A percentile compares a stretch with the other conserved stretches of the same genome.
phyloP scores from a whole-genome alignment of 2,329 filamentous ascomycete species.

The Talaromyces sp. region DNA sequence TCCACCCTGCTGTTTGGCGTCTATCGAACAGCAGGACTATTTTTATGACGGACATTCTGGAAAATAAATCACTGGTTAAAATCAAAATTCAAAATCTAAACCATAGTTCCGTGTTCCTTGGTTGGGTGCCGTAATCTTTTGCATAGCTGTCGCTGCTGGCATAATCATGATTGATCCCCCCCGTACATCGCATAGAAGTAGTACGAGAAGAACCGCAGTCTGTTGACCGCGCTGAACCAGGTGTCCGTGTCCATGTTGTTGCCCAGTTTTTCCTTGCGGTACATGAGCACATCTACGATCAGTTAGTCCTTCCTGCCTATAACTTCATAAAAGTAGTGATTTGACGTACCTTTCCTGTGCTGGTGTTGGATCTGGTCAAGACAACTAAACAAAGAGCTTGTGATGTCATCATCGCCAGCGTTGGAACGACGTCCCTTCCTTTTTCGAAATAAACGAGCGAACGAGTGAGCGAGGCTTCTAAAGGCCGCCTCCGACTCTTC shows the following conservation, averaged over 20 bases:
- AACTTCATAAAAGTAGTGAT: not conserved
- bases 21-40: conserved; percentile 40
- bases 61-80: not conserved
- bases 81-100: not conserved
- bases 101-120: not conserved
- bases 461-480: conserved; percentile 1
- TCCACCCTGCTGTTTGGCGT: conserved; percentile 42
- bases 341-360: not conserved
- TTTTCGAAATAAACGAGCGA: not conserved
- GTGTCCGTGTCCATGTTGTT: not conserved
- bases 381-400: not conserved
- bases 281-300: not conserved
- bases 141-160: not conserved
- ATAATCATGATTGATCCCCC: not conserved
- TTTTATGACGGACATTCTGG: conserved; percentile 41
- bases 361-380: not conserved
- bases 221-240: not conserved
- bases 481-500: not conserved
- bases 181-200: not conserved
- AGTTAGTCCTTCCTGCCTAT: not conserved
- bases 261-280: not conserved
- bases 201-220: conserved; percentile 5
- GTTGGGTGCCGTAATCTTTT: not conserved
- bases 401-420: not conserved
- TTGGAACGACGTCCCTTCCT: not conserved